phyloP scores from a whole-genome alignment of 768 basidiomycete genomes.

The Steccherinum ochraceum region DNA sequence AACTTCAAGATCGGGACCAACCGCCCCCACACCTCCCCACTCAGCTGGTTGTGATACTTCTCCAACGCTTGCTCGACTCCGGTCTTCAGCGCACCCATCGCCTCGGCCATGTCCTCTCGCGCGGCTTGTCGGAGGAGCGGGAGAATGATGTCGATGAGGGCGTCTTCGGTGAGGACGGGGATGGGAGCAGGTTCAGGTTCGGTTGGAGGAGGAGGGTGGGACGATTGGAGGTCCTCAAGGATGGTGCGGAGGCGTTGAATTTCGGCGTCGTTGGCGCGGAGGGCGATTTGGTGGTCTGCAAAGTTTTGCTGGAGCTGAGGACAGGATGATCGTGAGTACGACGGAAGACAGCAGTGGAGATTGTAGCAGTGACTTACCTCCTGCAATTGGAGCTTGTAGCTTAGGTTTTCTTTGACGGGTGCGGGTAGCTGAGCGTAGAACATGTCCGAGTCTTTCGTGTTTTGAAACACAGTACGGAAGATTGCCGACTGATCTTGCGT shows the following conservation, averaged over 20 bases:
- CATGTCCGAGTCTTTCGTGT: too few species aligned
- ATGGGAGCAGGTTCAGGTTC: neutral
- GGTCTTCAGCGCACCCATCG: neutral
- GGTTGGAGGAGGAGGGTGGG: too few species aligned
- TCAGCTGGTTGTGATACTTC: neutral
- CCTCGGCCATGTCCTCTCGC: neutral
- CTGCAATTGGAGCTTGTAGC: too few species aligned
- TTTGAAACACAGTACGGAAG: too few species aligned
- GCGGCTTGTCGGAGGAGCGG: neutral
- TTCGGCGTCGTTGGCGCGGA: neutral
- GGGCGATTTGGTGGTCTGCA: too few species aligned
- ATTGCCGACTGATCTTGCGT: too few species aligned
- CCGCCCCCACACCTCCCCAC: neutral
- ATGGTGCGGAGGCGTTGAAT: neutral
- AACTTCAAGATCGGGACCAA: neutral
- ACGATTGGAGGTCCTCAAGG: neutral
- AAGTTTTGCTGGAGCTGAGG: too few species aligned
- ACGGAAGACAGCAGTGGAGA: too few species aligned
- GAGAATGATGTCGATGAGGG: neutral
- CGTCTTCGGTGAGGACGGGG: neutral
- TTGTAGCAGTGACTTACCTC: too few species aligned
- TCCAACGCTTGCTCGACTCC: neutral
- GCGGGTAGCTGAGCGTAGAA: too few species aligned
- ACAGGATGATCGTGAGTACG: too few species aligned
- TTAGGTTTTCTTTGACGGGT: too few species aligned